These are phyloP conservation scores for Giardia duodenalis DNA, from an alignment of 208 protist species.

Conservation along the genomic window DNA sequence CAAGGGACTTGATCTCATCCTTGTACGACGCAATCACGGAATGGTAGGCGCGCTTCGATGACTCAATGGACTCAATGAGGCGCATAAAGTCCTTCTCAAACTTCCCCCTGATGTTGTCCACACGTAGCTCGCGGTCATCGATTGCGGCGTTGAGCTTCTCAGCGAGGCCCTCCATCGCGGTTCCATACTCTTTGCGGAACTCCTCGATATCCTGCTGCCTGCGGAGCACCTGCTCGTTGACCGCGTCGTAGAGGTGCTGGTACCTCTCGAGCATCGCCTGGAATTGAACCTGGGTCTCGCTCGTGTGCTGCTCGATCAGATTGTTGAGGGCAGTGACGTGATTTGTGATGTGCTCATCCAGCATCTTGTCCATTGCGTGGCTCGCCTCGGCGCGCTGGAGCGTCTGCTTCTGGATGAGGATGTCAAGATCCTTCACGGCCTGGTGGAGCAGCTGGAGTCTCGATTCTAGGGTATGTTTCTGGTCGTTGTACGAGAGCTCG, in stretches of 20 bases:
- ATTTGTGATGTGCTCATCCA: neutral
- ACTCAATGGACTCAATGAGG: neutral
- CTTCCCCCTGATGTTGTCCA: neutral
- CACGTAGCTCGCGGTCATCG: neutral
- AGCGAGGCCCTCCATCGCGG: neutral
- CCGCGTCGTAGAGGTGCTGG: neutral
- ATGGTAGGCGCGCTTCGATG: neutral
- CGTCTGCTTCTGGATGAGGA: conserved; percentile 2
- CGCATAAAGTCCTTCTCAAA: neutral
- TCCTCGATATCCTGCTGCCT: neutral
- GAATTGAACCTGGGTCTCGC: neutral
- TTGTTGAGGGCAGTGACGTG: neutral
- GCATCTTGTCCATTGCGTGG: conserved; percentile 1
- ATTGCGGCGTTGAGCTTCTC: conserved; percentile 7
- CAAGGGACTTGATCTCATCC: neutral
- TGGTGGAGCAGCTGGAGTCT: neutral
- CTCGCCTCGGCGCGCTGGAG: neutral
- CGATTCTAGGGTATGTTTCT: neutral
- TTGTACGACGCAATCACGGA: neutral
- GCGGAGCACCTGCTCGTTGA: neutral
- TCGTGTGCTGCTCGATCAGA: neutral
- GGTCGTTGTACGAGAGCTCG: neutral
- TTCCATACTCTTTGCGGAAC: neutral
- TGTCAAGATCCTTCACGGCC: neutral
- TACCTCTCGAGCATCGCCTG: neutral